Evolutionary conservation across 2,329 filamentous ascomycete species (phyloP).

Genomic region (Fusarium tupiense): DNA sequence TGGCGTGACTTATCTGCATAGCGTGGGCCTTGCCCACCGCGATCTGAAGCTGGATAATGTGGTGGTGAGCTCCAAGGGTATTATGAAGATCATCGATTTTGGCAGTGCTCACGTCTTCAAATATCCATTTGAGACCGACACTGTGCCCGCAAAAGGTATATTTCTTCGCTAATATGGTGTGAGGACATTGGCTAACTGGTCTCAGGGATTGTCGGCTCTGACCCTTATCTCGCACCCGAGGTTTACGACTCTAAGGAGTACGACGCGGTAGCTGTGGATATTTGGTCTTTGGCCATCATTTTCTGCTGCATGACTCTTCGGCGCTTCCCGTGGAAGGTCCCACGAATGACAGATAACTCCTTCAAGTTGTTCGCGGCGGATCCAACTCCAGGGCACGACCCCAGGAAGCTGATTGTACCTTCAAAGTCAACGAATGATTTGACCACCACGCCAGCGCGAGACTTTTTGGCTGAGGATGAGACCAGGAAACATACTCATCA

Average conservation of each 20-base stretch:
- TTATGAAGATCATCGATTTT: slow-evolving; percentile 99
- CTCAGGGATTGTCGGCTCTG: slow-evolving; percentile 76
- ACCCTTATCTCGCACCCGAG: slow-evolving; percentile 96
- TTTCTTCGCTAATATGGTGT: neutral
- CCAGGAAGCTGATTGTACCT: slow-evolving; percentile 60
- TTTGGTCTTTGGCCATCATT: slow-evolving; percentile 98
- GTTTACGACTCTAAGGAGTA: slow-evolving; percentile 95
- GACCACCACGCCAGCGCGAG: slow-evolving; percentile 50
- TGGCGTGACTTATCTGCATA: slow-evolving; percentile 93
- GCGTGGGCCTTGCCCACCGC: slow-evolving; percentile 92
- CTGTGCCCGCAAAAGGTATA: slow-evolving; percentile 52
- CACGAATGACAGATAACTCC: slow-evolving; percentile 89
- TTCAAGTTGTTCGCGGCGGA: slow-evolving; percentile 91
- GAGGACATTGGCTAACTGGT: slow-evolving; percentile 3
- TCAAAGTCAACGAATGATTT: slow-evolving; percentile 58
- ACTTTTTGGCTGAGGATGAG: slow-evolving; percentile 52
- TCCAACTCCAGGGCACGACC: slow-evolving; percentile 78
- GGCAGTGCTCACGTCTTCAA: slow-evolving; percentile 96
- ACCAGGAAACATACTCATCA: slow-evolving; percentile 36
- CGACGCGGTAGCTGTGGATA: slow-evolving; percentile 91
- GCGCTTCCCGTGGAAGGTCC: slow-evolving; percentile 97
- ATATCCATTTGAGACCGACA: slow-evolving; percentile 90
- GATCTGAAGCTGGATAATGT: slow-evolving; percentile 98
- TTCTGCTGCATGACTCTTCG: slow-evolving; percentile 98
- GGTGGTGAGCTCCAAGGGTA: slow-evolving; percentile 93